Percentiles rank a stretch among this genome's conserved stretches.
Conservation (phyloP, 129 eudicot genomes). For the Chrysanthemum seticuspe region DNA sequence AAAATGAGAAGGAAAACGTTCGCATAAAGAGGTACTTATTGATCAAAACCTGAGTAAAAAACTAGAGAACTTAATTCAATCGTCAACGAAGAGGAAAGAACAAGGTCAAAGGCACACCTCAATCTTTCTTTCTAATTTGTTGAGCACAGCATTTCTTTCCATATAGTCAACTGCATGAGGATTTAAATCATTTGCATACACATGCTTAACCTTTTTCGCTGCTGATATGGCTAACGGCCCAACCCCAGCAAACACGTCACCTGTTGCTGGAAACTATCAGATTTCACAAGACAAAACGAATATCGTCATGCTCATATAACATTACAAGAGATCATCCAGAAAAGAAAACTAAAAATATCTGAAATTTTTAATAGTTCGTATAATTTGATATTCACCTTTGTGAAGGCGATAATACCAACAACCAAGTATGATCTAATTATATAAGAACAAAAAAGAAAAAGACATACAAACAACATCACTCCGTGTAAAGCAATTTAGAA, state of each 20-base stretch:
- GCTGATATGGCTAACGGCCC: slow-evolving; percentile 92
- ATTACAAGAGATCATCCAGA: slow-evolving; percentile 6
- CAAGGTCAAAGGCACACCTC: slow-evolving; percentile 47
- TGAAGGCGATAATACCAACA: neutral
- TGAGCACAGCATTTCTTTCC: slow-evolving; percentile 75
- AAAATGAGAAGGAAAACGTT: neutral
- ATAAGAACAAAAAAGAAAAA: neutral
- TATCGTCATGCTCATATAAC: slow-evolving; percentile 12
- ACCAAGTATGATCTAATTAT: too few relatives aligned
- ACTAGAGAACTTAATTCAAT: neutral
- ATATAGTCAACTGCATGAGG: slow-evolving; percentile 84
- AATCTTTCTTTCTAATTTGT: slow-evolving; percentile 83
- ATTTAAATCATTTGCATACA: slow-evolving; percentile 93
- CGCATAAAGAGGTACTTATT: neutral
- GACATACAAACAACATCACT: slow-evolving; percentile 86
- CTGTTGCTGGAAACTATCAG: slow-evolving; percentile 43
- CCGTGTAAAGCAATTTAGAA: slow-evolving; percentile 61
- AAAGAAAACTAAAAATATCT: neutral
- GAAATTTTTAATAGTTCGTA: neutral
- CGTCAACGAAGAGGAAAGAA: neutral
- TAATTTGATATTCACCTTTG: neutral
- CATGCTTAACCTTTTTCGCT: slow-evolving; percentile 76
- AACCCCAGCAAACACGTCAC: slow-evolving; percentile 98
- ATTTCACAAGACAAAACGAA: slow-evolving; percentile 14
- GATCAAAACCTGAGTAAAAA: slow-evolving; percentile 9